Evolutionary conservation across 2,329 filamentous ascomycete genomes (phyloP).

Genomic region (Ceratocystis smalleyi): DNA sequence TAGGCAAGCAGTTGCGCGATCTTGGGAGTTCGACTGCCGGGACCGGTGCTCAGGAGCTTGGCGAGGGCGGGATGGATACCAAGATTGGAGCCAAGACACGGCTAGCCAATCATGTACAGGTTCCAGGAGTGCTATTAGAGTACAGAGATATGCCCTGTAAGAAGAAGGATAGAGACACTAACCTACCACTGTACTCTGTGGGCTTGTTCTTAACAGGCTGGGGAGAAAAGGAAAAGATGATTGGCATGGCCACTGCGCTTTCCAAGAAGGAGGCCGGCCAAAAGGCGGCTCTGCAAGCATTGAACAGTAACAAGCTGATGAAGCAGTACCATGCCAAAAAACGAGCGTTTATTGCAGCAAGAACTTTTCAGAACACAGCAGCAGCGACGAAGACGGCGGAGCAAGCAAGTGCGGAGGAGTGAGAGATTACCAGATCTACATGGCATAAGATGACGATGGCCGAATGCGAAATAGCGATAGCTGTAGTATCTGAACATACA

Average conservation of each 20-base stretch:
- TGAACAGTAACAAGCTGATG: conserved; percentile 52
- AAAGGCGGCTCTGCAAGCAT: conserved; percentile 47
- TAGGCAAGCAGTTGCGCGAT: conserved; percentile 38
- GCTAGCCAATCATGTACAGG: conserved; percentile 37
- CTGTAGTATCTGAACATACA: background rate
- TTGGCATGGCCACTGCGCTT: conserved; percentile 48
- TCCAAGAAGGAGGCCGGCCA: conserved; percentile 55
- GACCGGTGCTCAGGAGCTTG: conserved; percentile 24
- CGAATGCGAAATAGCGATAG: background rate
- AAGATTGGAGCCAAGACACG: conserved; percentile 32
- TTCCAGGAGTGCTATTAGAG: conserved; percentile 41
- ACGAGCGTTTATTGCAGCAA: conserved; percentile 27
- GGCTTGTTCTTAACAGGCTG: conserved; percentile 52
- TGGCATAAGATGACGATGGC: background rate
- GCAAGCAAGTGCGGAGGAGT: background rate
- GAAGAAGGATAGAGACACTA: conserved; percentile 38
- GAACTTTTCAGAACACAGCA: conserved; percentile 4
- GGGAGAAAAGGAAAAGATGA: conserved; percentile 45
- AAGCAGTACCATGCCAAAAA: conserved; percentile 35
- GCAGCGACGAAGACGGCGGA: conserved; percentile 1
- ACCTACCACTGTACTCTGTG: conserved; percentile 44
- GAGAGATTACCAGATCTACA: background rate
- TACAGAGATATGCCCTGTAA: conserved; percentile 42
- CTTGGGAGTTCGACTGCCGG: background rate
- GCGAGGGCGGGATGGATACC: conserved; percentile 16